phyloP scores from a whole-genome alignment of 164 flowering plant genomes.

The Litsea cubeba region DNA sequence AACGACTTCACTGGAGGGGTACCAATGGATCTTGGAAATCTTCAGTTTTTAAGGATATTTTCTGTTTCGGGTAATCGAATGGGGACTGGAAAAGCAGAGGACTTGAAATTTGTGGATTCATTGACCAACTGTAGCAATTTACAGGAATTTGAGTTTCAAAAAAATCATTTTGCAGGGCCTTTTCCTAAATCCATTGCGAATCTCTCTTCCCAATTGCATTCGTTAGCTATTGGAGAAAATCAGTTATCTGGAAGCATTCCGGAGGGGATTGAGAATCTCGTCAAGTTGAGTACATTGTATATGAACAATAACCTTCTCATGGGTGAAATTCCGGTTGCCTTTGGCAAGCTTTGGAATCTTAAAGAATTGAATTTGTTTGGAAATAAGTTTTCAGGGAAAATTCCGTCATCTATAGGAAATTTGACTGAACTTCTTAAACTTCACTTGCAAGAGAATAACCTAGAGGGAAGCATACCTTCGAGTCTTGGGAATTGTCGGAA shows the following conservation, averaged over 20 bases:
- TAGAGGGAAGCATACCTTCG: conserved; percentile 6
- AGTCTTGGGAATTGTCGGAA: not conserved
- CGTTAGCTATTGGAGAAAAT: conserved; percentile 8
- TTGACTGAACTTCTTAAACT: conserved; percentile 6
- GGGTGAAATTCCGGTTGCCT: conserved; percentile 22
- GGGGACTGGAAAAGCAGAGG: not conserved
- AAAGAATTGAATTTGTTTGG: not conserved
- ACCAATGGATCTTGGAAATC: not conserved
- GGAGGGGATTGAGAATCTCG: conserved; percentile 24
- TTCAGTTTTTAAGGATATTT: not conserved
- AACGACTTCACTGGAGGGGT: conserved; percentile 6
- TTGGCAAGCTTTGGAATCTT: conserved; percentile 27
- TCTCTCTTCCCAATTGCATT: conserved; percentile 13
- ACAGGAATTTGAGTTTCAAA: not conserved
- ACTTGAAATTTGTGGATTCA: not conserved
- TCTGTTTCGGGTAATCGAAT: not conserved
- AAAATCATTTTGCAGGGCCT: conserved; percentile 20
- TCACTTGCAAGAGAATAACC: not conserved
- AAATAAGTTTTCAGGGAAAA: conserved; percentile 19
- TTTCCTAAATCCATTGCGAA: conserved; percentile 26
- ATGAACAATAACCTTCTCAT: conserved; percentile 11
- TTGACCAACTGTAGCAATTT: conserved; percentile 9
- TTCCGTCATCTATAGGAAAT: conserved; percentile 28
- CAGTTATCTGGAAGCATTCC: conserved; percentile 28
- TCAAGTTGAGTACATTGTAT: conserved; percentile 8